phyloP scores from a whole-genome alignment of 495 filamentous ascomycete genomes.

The Bacidia gigantensis region DNA sequence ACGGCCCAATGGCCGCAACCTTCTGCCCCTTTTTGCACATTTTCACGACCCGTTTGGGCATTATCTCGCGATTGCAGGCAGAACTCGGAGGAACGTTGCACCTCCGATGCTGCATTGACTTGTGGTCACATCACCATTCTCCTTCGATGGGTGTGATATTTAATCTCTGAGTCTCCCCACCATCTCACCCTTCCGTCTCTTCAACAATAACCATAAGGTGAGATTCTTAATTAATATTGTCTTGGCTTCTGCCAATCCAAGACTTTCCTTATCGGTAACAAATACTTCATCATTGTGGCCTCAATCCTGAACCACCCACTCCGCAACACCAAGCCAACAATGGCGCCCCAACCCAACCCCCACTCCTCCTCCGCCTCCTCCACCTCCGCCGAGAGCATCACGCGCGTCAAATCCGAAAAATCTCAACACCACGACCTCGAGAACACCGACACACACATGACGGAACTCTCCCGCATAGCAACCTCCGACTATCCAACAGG shows the following conservation, averaged over 20 bases:
- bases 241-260: neutral
- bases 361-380: neutral
- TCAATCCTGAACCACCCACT: too few relatives aligned
- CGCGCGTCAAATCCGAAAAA: neutral
- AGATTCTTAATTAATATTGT: too few relatives aligned
- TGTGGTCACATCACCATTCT: too few relatives aligned
- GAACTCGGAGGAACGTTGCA: neutral
- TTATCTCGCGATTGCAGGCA: neutral
- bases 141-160: too few relatives aligned
- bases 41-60: neutral
- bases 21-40: neutral
- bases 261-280: too few relatives aligned
- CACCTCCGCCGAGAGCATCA: neutral
- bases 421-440: neutral
- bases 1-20: neutral
- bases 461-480: neutral
- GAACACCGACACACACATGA: neutral
- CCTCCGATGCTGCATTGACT: too few relatives aligned
- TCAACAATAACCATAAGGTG: neutral
- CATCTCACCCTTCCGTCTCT: neutral
- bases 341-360: neutral
- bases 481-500: constrained; percentile 24
- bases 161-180: too few relatives aligned
- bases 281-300: too few relatives aligned
- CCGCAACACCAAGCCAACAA: neutral